Evolutionary conservation across 441 rosid genomes (phyloP).

Genomic region (Melastoma candidum): DNA sequence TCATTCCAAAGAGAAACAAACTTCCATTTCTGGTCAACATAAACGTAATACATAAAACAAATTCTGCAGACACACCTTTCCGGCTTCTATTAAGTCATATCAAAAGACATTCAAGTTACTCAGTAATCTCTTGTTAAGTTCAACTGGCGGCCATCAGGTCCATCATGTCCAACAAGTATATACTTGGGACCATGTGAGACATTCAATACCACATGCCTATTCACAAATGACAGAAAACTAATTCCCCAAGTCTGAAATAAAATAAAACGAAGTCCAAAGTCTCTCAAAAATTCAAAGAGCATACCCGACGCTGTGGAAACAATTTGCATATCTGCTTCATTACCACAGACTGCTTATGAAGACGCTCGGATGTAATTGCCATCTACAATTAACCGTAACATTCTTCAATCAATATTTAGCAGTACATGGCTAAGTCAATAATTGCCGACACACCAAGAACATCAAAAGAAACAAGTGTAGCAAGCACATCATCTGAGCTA

Average conservation of each 20-base stretch:
- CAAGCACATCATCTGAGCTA: too few species aligned
- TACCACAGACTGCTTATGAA: conserved; percentile 81
- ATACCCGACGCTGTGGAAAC: conserved; percentile 78
- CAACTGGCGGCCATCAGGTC: not conserved
- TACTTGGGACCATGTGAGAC: too few species aligned
- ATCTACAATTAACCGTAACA: conserved; percentile 37
- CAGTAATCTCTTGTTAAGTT: not conserved
- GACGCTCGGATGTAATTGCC: conserved; percentile 77
- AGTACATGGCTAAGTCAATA: not conserved
- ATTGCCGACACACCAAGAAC: not conserved
- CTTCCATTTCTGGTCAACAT: too few species aligned
- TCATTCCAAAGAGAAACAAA: too few species aligned
- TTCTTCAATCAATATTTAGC: not conserved
- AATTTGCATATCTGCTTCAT: conserved; percentile 83
- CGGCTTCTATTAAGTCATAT: too few species aligned
- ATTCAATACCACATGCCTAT: too few species aligned
- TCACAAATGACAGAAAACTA: too few species aligned
- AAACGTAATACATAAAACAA: too few species aligned
- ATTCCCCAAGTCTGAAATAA: not conserved
- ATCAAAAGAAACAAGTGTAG: not conserved
- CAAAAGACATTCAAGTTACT: not conserved
- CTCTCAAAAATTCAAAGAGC: conserved; percentile 9
- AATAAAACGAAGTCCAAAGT: not conserved
- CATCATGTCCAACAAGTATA: not conserved
- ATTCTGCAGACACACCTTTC: too few species aligned